A percentile compares a stretch with the other conserved stretches of the same genome.
Conservation (phyloP, 768 basidiomycete species). For the Naganishia kalamii region DNA sequence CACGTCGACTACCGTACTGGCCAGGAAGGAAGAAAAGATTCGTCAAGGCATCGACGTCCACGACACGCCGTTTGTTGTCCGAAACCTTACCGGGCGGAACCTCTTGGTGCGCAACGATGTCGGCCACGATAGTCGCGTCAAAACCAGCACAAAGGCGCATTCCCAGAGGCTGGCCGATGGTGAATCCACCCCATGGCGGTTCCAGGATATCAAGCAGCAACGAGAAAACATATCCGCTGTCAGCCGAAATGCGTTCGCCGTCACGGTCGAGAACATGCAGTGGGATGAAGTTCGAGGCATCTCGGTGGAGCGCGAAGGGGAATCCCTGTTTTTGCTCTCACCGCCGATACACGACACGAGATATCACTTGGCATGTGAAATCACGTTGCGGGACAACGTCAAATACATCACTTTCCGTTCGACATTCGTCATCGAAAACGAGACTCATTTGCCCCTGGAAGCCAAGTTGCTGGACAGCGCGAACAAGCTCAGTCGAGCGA, state of each 20-base stretch:
- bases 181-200: conserved; percentile 83
- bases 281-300: conserved; percentile 87
- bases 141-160: conserved; percentile 41
- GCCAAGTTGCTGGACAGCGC: conserved; percentile 77
- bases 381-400: conserved; percentile 81
- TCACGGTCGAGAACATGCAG: conserved; percentile 73
- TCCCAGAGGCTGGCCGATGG: conserved; percentile 66
- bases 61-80: conserved; percentile 87
- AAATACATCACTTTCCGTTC: conserved; percentile 92
- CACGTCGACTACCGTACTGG: conserved; percentile 66
- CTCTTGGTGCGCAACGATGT: conserved; percentile 77
- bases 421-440: conserved; percentile 82
- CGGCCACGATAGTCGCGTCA: conserved; percentile 52
- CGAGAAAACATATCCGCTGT: conserved; percentile 69
- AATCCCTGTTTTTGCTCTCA: conserved; percentile 77
- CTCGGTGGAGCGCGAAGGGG: conserved; percentile 89
- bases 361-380: conserved; percentile 78
- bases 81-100: conserved; percentile 81
- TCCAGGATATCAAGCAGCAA: conserved; percentile 90
- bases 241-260: conserved; percentile 74
- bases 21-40: conserved; percentile 64
- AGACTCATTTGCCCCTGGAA: conserved; percentile 85
- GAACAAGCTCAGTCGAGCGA: conserved; percentile 69
- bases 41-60: conserved; percentile 73
- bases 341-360: conserved; percentile 67